Evolutionary conservation across 2,329 filamentous ascomycete species (phyloP).

Genomic region (Hypoxylon sp.): DNA sequence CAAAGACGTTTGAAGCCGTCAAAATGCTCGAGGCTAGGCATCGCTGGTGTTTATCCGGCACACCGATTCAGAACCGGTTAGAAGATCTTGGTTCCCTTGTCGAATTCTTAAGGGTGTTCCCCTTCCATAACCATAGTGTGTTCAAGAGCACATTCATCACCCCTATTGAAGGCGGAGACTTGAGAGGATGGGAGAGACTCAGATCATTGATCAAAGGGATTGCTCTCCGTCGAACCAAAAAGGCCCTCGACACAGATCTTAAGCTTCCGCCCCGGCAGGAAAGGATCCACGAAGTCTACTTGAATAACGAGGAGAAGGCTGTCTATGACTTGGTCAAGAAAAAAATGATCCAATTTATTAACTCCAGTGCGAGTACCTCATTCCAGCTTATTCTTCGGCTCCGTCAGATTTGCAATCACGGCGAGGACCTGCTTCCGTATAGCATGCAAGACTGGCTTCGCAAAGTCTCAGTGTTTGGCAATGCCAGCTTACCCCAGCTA

Average conservation of each 20-base stretch:
- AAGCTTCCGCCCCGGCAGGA: constrained; percentile 8
- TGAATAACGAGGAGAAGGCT: constrained; percentile 8
- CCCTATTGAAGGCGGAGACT: not conserved
- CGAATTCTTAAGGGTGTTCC: constrained; percentile 20
- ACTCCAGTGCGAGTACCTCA: constrained; percentile 18
- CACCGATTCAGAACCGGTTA: constrained; percentile 24
- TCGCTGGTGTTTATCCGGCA: constrained; percentile 23
- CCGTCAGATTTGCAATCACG: constrained; percentile 27
- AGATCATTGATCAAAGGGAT: constrained; percentile 11
- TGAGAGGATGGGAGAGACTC: constrained; percentile 13
- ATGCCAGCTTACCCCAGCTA: not conserved
- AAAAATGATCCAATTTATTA: constrained; percentile 2
- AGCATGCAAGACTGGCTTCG: constrained; percentile 9
- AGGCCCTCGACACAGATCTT: constrained; percentile 2
- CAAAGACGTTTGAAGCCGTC: constrained; percentile 12
- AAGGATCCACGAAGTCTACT: constrained; percentile 3
- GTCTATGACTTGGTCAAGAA: constrained; percentile 17
- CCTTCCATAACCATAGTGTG: constrained; percentile 8
- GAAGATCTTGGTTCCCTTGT: constrained; percentile 19
- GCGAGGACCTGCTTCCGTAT: constrained; percentile 13
- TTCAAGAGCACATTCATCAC: constrained; percentile 13
- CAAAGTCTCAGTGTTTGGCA: not conserved
- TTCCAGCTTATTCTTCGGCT: constrained; percentile 25
- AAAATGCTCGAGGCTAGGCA: constrained; percentile 12
- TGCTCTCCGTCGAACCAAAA: constrained; percentile 21